Evolutionary conservation across 352 stramenopile species (phyloP).

Genomic region (Phytophthora palmivora): DNA sequence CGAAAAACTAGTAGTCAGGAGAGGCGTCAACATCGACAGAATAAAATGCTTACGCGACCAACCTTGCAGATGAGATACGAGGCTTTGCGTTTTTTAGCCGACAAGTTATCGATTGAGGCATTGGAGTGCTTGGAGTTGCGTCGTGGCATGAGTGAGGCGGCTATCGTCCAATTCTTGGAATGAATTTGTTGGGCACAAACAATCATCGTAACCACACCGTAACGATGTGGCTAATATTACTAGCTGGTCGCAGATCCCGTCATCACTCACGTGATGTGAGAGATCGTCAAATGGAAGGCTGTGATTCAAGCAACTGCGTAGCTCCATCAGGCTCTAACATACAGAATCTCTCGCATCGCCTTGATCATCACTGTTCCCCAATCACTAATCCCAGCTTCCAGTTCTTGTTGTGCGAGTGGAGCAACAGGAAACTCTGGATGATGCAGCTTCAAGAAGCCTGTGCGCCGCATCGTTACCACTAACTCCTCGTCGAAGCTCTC

Average conservation of each 20-base stretch:
- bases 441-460: slow-evolving; percentile 22
- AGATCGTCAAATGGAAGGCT: not conserved
- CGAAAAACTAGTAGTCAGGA: not conserved
- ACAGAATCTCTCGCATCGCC: slow-evolving; percentile 27
- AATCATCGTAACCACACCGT: too few relatives aligned
- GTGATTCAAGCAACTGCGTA: not conserved
- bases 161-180: not conserved
- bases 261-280: not conserved
- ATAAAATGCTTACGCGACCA: not conserved
- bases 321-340: not conserved
- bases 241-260: not conserved
- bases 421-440: slow-evolving; percentile 20
- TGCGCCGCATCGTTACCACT: slow-evolving; percentile 26
- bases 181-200: not conserved
- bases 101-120: not conserved
- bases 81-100: not conserved
- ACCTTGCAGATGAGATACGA: not conserved
- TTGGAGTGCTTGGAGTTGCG: not conserved
- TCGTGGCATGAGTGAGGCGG: not conserved
- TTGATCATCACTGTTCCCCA: slow-evolving; percentile 39
- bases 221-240: too few relatives aligned
- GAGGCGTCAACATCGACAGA: not conserved
- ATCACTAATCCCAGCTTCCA: slow-evolving; percentile 19
- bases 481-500: not conserved
- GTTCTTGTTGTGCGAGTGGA: slow-evolving; percentile 16